A percentile compares a stretch with the other conserved stretches of the same genome.
Evolutionary conservation across 73 alveolate genomes (phyloP).

Genomic region (Breviolum minutum): DNA sequence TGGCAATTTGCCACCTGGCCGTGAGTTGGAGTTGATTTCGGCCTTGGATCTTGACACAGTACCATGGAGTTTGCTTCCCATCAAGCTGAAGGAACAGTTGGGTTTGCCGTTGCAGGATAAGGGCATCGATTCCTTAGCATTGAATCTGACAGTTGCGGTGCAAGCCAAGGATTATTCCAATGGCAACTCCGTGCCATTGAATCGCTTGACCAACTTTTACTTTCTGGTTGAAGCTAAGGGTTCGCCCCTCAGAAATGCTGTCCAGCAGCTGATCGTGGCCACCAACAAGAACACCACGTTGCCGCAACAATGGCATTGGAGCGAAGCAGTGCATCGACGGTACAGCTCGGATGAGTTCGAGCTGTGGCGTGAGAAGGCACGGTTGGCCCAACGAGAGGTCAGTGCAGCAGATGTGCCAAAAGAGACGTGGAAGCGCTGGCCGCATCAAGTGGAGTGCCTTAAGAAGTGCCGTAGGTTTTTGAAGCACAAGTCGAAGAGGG

Average conservation of each 20-base stretch:
- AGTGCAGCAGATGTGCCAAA: neutral
- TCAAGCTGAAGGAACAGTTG: neutral
- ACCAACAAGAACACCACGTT: conserved; percentile 7
- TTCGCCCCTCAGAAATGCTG: neutral
- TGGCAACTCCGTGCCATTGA: neutral
- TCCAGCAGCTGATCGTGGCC: conserved; percentile 26
- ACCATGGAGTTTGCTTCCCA: conserved; percentile 21
- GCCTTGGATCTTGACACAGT: conserved; percentile 46
- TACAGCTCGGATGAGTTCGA: neutral
- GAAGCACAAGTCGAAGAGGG: neutral
- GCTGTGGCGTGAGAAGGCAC: conserved; percentile 26
- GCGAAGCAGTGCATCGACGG: conserved; percentile 10
- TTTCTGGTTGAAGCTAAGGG: conserved; percentile 4
- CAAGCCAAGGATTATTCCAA: conserved; percentile 60
- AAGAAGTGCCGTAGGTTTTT: neutral
- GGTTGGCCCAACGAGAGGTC: neutral
- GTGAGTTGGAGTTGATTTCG: conserved; percentile 61
- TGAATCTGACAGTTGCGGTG: conserved; percentile 33
- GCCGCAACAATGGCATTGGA: conserved; percentile 44
- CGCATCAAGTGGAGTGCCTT: conserved; percentile 19
- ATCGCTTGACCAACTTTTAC: conserved; percentile 5
- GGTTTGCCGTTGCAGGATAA: conserved; percentile 25
- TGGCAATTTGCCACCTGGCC: conserved; percentile 24
- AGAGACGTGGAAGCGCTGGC: conserved; percentile 1
- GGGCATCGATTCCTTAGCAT: conserved; percentile 55